Base-by-base conservation (phyloP, 2,329 filamentous ascomycete species). In the Sclerotinia nivalis region DNA sequence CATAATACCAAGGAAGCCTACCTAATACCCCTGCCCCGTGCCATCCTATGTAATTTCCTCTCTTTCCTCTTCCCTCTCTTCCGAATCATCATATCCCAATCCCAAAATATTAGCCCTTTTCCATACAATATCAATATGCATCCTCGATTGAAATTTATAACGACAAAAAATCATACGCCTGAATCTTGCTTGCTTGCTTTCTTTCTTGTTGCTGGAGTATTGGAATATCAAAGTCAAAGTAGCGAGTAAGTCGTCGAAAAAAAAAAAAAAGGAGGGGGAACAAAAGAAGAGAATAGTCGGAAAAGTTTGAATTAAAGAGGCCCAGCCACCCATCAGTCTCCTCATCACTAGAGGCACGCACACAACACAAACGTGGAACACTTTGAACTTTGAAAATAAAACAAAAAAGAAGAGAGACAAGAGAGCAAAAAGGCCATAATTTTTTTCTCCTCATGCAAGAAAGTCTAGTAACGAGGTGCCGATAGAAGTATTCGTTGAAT, bases 401-500 rank as follows among this genome's bases (percentile, higher is more conserved):
- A 43, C 40, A 59, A 74, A 77, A 76, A 77, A 76, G 72, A 75
- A 77, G 71, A 76, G 4, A 18, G 40, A 43, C 40, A 31, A 75
- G 76, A 75, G 75, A 75, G 71, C 59, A 77, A 78, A 77, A 77
- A 74, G 72, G 70, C 75, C 74, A 62, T 62, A 74, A 58, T 58
- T 73, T 74, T 74, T 50, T 65, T 55, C 50, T 75, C 73, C 64
- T 74, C 74, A 77, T 78, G 75, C 74, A 76, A 72, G 75, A 75
- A 76, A 75, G 71, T 77, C 76, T 77, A 77, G 76, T 74, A 77
- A 75, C 69, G 71, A 75, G 72, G 72, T 73, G 71, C 72, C 69
- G 72, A 76, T 74, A 72, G 72, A 71, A 67, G 72, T 71, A 71
- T 71, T 71, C 71, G 67, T 73, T 73, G 66, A 74, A 71, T 68